Evolutionary conservation across 805 yeast species (phyloP), one percentile per base, ranked within the genome.

Genomic region (Komagataella kurtzmanii): DNA sequence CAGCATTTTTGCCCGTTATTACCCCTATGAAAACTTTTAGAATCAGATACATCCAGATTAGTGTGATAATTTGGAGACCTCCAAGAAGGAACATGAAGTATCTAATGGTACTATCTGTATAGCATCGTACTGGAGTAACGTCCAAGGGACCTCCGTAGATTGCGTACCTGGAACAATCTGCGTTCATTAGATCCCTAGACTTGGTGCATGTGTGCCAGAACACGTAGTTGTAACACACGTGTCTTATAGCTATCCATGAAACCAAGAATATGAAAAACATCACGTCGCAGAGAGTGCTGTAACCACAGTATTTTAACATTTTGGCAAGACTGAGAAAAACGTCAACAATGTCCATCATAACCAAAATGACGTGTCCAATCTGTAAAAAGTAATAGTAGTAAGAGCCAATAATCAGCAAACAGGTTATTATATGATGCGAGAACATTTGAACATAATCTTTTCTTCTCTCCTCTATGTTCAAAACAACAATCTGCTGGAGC

Each of bases 361-460:
- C 74, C 57, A 88, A 66, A 47, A 89, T 83, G 24, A 83, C 75
- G 65, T 88, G 87, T 30, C 97, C 97, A 52, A 87, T 76, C 44
- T 87, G 75, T 40, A 83, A 78, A 65, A 81, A 85, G 66, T 85
- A 81, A 62, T 79, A 80, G 60, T 70, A 72, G 65, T 88, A 89
- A 1, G 93, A 83, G 2, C 93, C 91, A 10, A 74, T 63, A 24
- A 85, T 75, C 52, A 89, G 73, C 19, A 71, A 58, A 58, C 81
- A 74, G 0, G 97, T 89, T 52, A 90, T 81, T 52, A 90, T 80
- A 65, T 89, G 97, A 64, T 89, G 97, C 48, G 82, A 69, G 60
- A 88, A 79, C 97, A 89, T 89, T 66, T 89, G 96, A 58, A 67
- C 65, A 63, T 86, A 81, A 63, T 89, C 97, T 62, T 88, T 88